Evolutionary conservation across 371 early-diverging fungal genomes (phyloP), one percentile per base, ranked within the genome.

Genomic region (Haplosporangium sp.): DNA sequence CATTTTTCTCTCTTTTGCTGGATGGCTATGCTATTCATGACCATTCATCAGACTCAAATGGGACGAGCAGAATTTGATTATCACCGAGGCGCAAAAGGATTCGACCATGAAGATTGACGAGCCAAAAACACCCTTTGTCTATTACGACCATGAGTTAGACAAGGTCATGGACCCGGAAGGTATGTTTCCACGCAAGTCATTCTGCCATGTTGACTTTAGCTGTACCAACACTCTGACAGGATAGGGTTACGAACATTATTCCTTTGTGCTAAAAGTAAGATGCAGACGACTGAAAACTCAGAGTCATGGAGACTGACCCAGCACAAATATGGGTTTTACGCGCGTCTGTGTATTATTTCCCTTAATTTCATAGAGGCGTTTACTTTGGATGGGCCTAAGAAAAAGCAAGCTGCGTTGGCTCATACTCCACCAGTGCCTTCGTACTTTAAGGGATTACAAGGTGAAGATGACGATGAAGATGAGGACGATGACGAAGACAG

Each of bases 71-170:
- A 97, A 94, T 76, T 70, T 98, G 51, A 85, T 87, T 80, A 77
- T 95, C 29, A 97, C 96, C 3, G 98, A 98, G 81, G 90, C 92
- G 0, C 93, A 95, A 80, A 96, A 95, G 81, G 91, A 91, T 69
- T 85, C 95, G 10, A 96, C 93, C 18, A 97, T 97, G 97, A 98
- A 98, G 84, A 95, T 98, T 14, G 90, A 92, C 48, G 98, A 99
- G 76, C 98, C 98, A n/a, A 95, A 94, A 82, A 99, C 99, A 3
- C 99, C 99, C 1, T 99, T 86, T 72, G 92, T 98, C 47, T 89
- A 90, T 54, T 97, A 96, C 81, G 87, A 97, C 79, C 83, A 86
- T 2, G 92, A 89, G 21, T 90, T 86, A 0, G 98, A 98, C 64
- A 87, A 92, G 62, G 85, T 92, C 43, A 76, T 92, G 50, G 68